Evolutionary conservation across 2,329 filamentous ascomycete species (phyloP).

Genomic region (Penicillium sp.): DNA sequence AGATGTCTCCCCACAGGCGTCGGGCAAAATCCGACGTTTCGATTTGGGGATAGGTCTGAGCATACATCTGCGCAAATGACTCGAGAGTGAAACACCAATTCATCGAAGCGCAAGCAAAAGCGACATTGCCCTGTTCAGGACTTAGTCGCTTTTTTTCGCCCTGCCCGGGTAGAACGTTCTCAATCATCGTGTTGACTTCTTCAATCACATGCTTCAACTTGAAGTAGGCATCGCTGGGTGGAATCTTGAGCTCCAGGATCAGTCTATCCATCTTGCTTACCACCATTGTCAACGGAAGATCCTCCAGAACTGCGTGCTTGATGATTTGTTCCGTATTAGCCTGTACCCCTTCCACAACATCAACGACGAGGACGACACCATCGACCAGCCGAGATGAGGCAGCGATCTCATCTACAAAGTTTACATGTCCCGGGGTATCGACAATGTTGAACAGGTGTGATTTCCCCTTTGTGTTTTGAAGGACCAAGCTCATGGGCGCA

Average conservation of each 20-base stretch:
- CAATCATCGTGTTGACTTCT: slow-evolving; percentile 95
- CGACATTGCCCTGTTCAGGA: slow-evolving; percentile 97
- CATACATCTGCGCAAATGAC: slow-evolving; percentile 96
- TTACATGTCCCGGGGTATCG: slow-evolving; percentile 96
- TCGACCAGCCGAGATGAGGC: slow-evolving; percentile 85
- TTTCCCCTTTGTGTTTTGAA: slow-evolving; percentile 88
- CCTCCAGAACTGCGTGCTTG: slow-evolving; percentile 89
- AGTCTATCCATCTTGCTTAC: slow-evolving; percentile 98
- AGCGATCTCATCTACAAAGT: slow-evolving; percentile 97
- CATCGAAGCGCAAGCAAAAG: slow-evolving; percentile 91
- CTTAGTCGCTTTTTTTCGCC: slow-evolving; percentile 82
- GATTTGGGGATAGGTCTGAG: slow-evolving; percentile 81
- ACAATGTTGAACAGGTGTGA: slow-evolving; percentile 94
- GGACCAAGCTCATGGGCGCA: slow-evolving; percentile 89
- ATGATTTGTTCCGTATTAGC: slow-evolving; percentile 97
- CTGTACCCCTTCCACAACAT: slow-evolving; percentile 99
- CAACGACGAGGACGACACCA: slow-evolving; percentile 89
- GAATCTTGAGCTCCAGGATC: slow-evolving; percentile 91
- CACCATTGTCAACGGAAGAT: slow-evolving; percentile 84
- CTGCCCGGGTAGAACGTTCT: slow-evolving; percentile 79
- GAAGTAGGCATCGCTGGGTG: slow-evolving; percentile 95
- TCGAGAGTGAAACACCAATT: slow-evolving; percentile 95
- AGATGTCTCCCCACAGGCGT: slow-evolving; percentile 94
- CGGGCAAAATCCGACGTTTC: slow-evolving; percentile 81
- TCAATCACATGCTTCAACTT: slow-evolving; percentile 99